Evolutionary conservation across 2,329 filamentous ascomycete genomes (phyloP), one percentile per base, ranked within the genome.

Genomic region (Hirsutella minnesotensis): DNA sequence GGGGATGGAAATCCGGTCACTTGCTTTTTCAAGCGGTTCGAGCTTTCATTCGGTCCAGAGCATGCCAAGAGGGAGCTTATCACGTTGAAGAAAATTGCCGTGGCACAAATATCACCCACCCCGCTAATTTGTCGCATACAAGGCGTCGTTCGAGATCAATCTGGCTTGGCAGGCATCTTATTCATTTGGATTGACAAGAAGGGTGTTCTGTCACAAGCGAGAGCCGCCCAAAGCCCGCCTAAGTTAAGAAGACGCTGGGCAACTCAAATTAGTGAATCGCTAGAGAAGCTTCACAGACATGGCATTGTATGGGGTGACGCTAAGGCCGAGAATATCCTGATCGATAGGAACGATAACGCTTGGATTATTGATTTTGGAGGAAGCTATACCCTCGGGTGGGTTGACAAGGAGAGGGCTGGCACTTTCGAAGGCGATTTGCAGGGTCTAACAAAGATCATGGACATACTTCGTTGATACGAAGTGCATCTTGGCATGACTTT

Each of bases 271-370:
- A 22, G 9, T 19, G 2, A 29, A 43, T 2, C 13, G 53, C 4
- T 29, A 44, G 3, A 37, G 20, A 29, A n/a, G n/a, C 53, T 57
- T 2, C 54, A 58, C 31, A 33, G 45, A 10, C 27, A 24, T 10
- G 53, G 52, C 5, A 51, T 58, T 12, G 39, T 55, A 19, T 61
- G 56, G 58, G 57, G 59, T 10, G 57, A 59, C 38, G 56, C 46
- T 8, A 60, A 61, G 39, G 44, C 54, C 2, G 49, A 51, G 12
- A 60, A 62, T 39, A 43, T 58, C n/a, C 44, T 62, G 12, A 53
- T 62, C 18, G 54, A 57, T 29, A 34, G 39, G 22, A 37, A 52
- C 12, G 51, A 54, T 7, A 47, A 61, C 39, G 51, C 54, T 1
- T 59, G 56, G 53, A 40, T 59, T 2, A 50, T n/a, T n/a, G n/a